Evolutionary conservation across 2,329 filamentous ascomycete species (phyloP), one percentile per base, ranked within the genome.

Genomic region (Geosmithia morbida): DNA sequence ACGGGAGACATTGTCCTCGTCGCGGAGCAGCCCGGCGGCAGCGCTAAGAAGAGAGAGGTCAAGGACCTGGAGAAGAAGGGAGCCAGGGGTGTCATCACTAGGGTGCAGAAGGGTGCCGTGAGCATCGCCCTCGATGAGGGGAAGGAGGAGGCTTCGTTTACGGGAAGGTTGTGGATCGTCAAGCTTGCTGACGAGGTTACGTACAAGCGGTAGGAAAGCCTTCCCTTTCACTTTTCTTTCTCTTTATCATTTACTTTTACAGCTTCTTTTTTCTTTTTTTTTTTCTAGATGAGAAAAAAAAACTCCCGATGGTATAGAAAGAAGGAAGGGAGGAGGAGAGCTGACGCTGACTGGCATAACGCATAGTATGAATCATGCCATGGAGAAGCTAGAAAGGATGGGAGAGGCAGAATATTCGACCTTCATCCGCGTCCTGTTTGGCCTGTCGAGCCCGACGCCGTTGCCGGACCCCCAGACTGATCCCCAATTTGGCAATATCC

Each of bases 1-100:
- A 74, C 78, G 0, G 87, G 87, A 1, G 87, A 92, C 61, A 85
- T 92, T 50, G 84, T 90, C 19, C 70, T 83, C 2, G 74, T 90
- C 39, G 74, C 80, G 43, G 85, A 87, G 62, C 84, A 89, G 69
- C 81, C 83, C 0, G 74, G 79, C 11, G 85, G 84, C 7, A 75
- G 72, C 48, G 83, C 81, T 43, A 83, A 77, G 68, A 87, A 84
- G 70, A 73, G 75, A 49, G 83, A 87, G 66, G 78, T 85, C 48
- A 75, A 72, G 53, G 83, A 85, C 48, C 65, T 85, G 50, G 82
- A 85, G 68, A 75, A 72, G 60, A 78, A 75, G 54, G 84, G 84
- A 2, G 74, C 71, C 1, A 71, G 79, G 45, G 86, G 85, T 3
- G 86, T 92, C 2, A 77, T 92, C 29, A 76, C 79, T 40, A 77